Conservation (phyloP, 2,329 filamentous ascomycete species). For the Pseudocercospora vitis region DNA sequence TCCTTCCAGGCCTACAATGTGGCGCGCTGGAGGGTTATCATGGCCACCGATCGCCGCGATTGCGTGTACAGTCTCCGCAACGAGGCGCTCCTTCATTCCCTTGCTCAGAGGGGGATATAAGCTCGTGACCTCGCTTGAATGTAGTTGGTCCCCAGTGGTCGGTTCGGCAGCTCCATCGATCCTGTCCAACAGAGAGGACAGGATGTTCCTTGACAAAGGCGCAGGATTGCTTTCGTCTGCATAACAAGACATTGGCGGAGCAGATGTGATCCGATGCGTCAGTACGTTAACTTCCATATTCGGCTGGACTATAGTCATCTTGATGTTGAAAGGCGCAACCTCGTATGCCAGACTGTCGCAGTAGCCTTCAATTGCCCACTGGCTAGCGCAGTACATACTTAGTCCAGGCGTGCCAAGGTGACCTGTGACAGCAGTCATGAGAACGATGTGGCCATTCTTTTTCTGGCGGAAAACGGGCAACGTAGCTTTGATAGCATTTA, state of each 20-base stretch:
- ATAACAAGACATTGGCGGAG: conserved; percentile 72
- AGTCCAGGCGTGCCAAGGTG: conserved; percentile 92
- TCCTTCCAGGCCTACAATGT: conserved; percentile 90
- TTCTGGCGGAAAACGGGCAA: conserved; percentile 77
- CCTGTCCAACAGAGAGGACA: conserved; percentile 74
- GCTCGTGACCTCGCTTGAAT: conserved; percentile 56
- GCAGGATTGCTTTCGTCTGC: conserved; percentile 70
- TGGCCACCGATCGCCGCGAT: conserved; percentile 90
- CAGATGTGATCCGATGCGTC: conserved; percentile 82
- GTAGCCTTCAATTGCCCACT: conserved; percentile 93
- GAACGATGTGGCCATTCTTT: conserved; percentile 83
- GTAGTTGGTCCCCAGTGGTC: conserved; percentile 48
- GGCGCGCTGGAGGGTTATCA: conserved; percentile 89
- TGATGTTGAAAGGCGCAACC: conserved; percentile 92
- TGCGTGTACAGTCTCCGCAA: conserved; percentile 87
- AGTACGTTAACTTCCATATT: conserved; percentile 89
- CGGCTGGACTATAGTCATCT: conserved; percentile 91
- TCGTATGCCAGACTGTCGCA: conserved; percentile 95
- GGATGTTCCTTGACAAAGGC: conserved; percentile 78
- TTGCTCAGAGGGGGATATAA: conserved; percentile 73
- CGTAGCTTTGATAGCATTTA: conserved; percentile 90
- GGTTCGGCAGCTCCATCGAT: conserved; percentile 50
- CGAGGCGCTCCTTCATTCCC: conserved; percentile 68
- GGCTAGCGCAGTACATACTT: conserved; percentile 85
- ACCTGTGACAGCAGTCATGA: conserved; percentile 84